phyloP scores from a whole-genome alignment of 176 grass and related monocot genomes.

The Aegilops tauschii region DNA sequence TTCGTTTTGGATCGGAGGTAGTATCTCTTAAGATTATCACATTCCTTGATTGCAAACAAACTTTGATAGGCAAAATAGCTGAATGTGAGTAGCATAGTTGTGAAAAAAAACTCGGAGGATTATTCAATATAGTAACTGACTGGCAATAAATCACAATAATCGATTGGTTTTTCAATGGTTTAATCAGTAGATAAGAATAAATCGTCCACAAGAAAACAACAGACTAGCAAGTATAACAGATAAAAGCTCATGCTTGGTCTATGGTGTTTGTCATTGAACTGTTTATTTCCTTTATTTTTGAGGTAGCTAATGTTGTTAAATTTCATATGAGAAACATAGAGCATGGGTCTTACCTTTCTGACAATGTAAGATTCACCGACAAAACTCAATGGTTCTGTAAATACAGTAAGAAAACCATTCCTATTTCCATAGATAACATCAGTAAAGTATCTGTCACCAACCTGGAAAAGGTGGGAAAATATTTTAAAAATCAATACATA shows the following conservation, averaged over 20 bases:
- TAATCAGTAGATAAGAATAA: background rate
- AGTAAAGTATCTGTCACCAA: constrained; percentile 92
- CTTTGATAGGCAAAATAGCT: background rate
- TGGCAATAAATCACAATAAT: background rate
- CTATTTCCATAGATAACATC: constrained; percentile 89
- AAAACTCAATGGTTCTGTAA: constrained; percentile 75
- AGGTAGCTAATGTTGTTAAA: background rate
- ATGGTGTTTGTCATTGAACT: background rate
- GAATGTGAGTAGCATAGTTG: background rate
- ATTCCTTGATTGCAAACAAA: background rate
- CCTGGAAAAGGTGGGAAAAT: constrained; percentile 42
- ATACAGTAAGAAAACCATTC: constrained; percentile 87
- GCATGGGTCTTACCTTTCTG: constrained; percentile 56
- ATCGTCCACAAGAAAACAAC: background rate
- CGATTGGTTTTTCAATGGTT: background rate
- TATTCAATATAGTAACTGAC: background rate
- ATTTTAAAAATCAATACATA: constrained; percentile 18
- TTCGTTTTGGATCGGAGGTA: background rate
- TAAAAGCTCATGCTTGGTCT: background rate
- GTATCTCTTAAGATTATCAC: constrained; percentile 1
- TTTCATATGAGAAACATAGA: constrained; percentile 14
- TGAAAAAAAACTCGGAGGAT: background rate
- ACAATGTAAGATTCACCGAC: constrained; percentile 75
- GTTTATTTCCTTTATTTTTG: background rate
- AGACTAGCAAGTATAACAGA: background rate